Evolutionary conservation across 75 land plant species (phyloP).

Genomic region (Chamaecyparis obtusa): DNA sequence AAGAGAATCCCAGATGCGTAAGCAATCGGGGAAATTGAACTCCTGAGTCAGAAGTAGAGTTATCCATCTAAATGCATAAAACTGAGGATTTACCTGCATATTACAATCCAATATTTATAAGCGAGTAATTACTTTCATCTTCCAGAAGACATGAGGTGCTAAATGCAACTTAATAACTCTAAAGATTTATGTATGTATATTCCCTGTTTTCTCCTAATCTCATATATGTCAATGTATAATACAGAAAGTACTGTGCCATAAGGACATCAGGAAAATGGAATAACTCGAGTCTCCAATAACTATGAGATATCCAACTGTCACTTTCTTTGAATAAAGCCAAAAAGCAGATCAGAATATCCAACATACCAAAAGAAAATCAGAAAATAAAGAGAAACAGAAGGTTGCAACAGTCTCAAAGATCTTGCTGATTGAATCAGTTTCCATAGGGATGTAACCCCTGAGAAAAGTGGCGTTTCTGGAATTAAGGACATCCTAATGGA

Average conservation of each 20-base stretch:
- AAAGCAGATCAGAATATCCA: background rate
- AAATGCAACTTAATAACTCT: background rate
- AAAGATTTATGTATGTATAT: background rate
- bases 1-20: slow-evolving; percentile 86
- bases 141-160: background rate
- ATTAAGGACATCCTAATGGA: too few relatives aligned
- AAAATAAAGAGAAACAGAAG: background rate
- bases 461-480: too few relatives aligned
- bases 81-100: slow-evolving; percentile 77
- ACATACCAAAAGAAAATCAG: background rate
- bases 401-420: background rate
- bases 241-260: background rate
- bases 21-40: slow-evolving; percentile 51
- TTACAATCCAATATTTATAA: background rate
- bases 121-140: background rate
- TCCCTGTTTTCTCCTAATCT: background rate
- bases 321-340: background rate
- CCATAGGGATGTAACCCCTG: too few relatives aligned
- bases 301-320: background rate
- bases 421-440: background rate
- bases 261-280: background rate
- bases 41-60: slow-evolving; percentile 86
- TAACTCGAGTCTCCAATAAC: too few relatives aligned
- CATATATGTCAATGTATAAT: background rate
- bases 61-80: slow-evolving; percentile 87